These are phyloP conservation scores for Plasmodium coatneyi DNA, from an alignment of 169 alveolate species.

Conservation along the genomic window DNA sequence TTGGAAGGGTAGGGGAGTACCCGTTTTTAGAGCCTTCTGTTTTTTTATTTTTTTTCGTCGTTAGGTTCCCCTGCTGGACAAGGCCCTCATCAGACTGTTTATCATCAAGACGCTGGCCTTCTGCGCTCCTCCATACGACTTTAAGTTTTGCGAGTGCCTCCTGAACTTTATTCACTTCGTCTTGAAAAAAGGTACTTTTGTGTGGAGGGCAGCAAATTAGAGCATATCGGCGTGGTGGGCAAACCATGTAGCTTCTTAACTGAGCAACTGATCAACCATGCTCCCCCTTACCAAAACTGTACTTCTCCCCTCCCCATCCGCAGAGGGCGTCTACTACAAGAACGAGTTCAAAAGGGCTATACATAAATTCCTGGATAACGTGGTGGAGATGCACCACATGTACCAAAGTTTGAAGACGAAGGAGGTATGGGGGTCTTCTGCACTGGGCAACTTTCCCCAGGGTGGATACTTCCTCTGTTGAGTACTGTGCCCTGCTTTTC, in stretches of 20 bases:
- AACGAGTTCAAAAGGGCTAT: conserved; percentile 48
- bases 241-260: background rate
- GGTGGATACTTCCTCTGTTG: background rate
- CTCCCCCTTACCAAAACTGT: background rate
- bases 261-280: background rate
- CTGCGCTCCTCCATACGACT: conserved; percentile 81
- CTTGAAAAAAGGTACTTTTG: conserved; percentile 29
- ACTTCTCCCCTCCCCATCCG: background rate
- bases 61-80: conserved; percentile 71
- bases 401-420: conserved; percentile 45
- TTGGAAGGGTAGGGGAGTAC: background rate
- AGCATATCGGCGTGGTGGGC: background rate
- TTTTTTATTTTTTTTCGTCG: background rate
- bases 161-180: conserved; percentile 45
- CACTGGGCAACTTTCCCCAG: background rate
- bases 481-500: background rate
- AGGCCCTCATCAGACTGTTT: conserved; percentile 78
- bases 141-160: conserved; percentile 68
- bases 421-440: conserved; percentile 11
- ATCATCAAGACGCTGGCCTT: conserved; percentile 75
- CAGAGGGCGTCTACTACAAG: conserved; percentile 64
- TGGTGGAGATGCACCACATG: conserved; percentile 31
- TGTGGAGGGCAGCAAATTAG: background rate
- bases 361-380: conserved; percentile 57
- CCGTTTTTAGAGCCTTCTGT: background rate